Evolutionary conservation across 805 yeast species (phyloP).

Genomic region (Kluyveromyces dobzhanskii): DNA sequence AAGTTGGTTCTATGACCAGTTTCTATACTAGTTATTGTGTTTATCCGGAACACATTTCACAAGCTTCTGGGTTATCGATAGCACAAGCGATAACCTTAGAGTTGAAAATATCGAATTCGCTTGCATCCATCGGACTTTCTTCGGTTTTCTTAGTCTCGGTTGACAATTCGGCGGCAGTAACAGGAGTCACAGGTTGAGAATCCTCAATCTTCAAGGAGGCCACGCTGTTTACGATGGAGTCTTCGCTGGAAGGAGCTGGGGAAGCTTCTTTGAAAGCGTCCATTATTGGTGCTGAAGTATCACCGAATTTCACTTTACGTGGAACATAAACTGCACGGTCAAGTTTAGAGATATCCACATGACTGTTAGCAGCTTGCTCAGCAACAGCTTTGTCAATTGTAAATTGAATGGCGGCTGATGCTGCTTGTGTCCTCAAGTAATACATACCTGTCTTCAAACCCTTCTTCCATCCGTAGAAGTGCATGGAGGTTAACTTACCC

Average conservation of each 20-base stretch:
- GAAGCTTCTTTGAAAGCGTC: slow-evolving; percentile 22
- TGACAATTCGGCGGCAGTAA: slow-evolving; percentile 32
- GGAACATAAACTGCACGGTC: slow-evolving; percentile 33
- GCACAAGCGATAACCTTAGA: slow-evolving; percentile 95
- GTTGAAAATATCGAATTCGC: slow-evolving; percentile 77
- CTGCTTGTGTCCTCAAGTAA: slow-evolving; percentile 95
- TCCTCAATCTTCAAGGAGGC: slow-evolving; percentile 34
- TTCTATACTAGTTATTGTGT: neutral
- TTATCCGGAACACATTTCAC: slow-evolving; percentile 98
- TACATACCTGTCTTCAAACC: slow-evolving; percentile 99
- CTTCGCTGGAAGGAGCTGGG: slow-evolving; percentile 29
- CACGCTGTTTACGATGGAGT: slow-evolving; percentile 33
- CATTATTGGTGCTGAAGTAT: slow-evolving; percentile 9
- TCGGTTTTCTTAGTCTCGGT: slow-evolving; percentile 30
- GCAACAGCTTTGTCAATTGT: slow-evolving; percentile 83
- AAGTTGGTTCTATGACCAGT: no score
- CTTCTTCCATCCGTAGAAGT: slow-evolving; percentile 97
- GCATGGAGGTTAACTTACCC: slow-evolving; percentile 97
- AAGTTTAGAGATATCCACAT: slow-evolving; percentile 30
- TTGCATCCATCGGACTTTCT: slow-evolving; percentile 28
- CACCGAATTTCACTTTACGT: slow-evolving; percentile 13
- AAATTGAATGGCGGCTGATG: slow-evolving; percentile 93
- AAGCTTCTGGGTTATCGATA: slow-evolving; percentile 91
- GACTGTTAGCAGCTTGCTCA: slow-evolving; percentile 68
- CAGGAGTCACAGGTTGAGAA: slow-evolving; percentile 23